phyloP scores from a whole-genome alignment of 1,284 basidiomycete genomes.

The Ceratobasidium sp. region DNA sequence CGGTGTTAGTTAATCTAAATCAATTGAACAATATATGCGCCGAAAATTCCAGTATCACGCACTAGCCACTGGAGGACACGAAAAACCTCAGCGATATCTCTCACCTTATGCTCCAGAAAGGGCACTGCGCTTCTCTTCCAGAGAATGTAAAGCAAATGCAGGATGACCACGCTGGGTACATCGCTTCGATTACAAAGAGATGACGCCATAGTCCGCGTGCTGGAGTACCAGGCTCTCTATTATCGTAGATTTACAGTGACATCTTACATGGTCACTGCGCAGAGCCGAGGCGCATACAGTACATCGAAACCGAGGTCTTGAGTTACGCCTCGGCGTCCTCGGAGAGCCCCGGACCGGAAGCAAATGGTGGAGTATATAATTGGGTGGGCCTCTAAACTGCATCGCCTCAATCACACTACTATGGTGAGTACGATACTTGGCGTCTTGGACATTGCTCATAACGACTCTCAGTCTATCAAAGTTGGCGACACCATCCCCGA shows the following conservation, averaged over 20 bases:
- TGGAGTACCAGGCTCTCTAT: not conserved
- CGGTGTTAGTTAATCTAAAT: no score
- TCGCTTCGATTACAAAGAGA: not conserved
- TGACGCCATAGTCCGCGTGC: not conserved
- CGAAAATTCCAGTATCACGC: no score
- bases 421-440: not conserved
- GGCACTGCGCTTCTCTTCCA: not conserved
- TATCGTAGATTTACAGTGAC: not conserved
- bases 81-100: no score
- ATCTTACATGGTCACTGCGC: not conserved
- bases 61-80: no score
- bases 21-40: no score
- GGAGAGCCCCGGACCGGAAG: slow-evolving; percentile 25
- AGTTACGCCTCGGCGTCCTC: slow-evolving; percentile 1
- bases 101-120: no score
- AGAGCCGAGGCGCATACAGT: not conserved
- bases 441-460: not conserved
- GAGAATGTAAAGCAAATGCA: not conserved
- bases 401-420: not conserved
- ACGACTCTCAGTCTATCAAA: slow-evolving; percentile 54
- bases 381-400: not conserved
- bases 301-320: not conserved
- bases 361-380: not conserved
- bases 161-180: not conserved
- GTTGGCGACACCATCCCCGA: slow-evolving; percentile 74